Conservation (phyloP, 2,329 filamentous ascomycete species). For the Alternaria triticina region DNA sequence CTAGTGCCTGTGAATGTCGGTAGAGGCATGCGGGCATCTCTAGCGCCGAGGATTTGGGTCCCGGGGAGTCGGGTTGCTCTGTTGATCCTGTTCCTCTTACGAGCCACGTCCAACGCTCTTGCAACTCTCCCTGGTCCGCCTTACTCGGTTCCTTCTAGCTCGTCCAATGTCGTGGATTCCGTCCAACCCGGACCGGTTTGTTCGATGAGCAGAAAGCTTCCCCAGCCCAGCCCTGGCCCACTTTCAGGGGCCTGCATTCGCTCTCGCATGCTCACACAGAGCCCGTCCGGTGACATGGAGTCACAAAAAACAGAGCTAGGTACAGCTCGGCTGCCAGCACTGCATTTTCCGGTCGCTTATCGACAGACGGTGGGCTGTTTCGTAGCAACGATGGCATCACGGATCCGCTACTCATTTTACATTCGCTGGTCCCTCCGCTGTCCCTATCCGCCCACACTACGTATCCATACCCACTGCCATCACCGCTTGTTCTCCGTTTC, state of each 20-base stretch:
- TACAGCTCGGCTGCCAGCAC: conserved; percentile 37
- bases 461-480: conserved; percentile 46
- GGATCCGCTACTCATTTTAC: conserved; percentile 38
- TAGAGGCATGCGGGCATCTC: conserved; percentile 8
- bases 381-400: conserved; percentile 32
- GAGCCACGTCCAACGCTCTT: conserved; percentile 45
- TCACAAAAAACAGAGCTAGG: conserved; percentile 31
- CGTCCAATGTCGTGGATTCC: conserved; percentile 45
- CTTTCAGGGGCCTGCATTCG: conserved; percentile 39
- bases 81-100: conserved; percentile 42
- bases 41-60: conserved; percentile 14
- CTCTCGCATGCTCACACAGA: conserved; percentile 20
- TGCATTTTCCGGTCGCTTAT: conserved; percentile 35
- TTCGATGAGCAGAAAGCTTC: conserved; percentile 35
- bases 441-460: conserved; percentile 46
- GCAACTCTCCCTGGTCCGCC: conserved; percentile 39
- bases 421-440: conserved; percentile 45
- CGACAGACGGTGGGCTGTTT: conserved; percentile 32
- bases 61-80: conserved; percentile 32
- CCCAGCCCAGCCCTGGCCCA: conserved; percentile 41
- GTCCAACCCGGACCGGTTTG: conserved; percentile 39
- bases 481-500: conserved; percentile 48
- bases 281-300: conserved; percentile 36
- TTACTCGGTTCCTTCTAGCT: conserved; percentile 41
- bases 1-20: conserved; percentile 4